Percentiles rank a stretch among this genome's conserved stretches.
phyloP scores from a whole-genome alignment of 2,329 filamentous ascomycete species.

The Colletotrichum tropicale region DNA sequence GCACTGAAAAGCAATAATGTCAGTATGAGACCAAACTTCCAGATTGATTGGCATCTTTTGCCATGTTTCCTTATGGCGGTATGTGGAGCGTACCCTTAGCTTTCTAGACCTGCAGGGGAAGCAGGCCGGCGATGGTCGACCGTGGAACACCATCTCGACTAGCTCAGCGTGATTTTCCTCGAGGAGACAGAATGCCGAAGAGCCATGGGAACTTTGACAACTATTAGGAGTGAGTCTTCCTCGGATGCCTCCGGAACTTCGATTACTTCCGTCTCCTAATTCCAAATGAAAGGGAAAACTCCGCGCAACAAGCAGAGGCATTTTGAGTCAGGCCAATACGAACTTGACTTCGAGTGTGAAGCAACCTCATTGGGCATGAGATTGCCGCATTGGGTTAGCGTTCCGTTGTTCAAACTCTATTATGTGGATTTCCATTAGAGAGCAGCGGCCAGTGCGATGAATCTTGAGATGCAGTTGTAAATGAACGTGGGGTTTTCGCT shows the following conservation, averaged over 20 bases:
- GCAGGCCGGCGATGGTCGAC: slow-evolving; percentile 25
- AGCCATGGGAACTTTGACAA: background rate
- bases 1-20: slow-evolving; percentile 12
- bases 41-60: background rate
- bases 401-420: background rate
- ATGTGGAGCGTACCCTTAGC: slow-evolving; percentile 19
- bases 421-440: background rate
- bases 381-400: background rate
- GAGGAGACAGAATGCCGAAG: background rate
- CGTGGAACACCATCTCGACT: slow-evolving; percentile 25
- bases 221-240: background rate
- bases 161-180: background rate
- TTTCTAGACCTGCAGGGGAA: slow-evolving; percentile 27
- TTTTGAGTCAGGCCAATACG: background rate
- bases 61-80: no score
- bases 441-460: background rate
- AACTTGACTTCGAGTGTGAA: background rate
- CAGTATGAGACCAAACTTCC: background rate
- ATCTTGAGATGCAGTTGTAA: background rate
- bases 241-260: background rate
- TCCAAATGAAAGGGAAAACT: background rate
- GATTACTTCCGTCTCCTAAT: background rate
- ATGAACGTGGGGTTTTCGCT: background rate
- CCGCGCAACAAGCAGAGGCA: background rate
- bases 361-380: background rate